Evolutionary conservation across 345 rosid species (phyloP).

Genomic region (Adansonia digitata): DNA sequence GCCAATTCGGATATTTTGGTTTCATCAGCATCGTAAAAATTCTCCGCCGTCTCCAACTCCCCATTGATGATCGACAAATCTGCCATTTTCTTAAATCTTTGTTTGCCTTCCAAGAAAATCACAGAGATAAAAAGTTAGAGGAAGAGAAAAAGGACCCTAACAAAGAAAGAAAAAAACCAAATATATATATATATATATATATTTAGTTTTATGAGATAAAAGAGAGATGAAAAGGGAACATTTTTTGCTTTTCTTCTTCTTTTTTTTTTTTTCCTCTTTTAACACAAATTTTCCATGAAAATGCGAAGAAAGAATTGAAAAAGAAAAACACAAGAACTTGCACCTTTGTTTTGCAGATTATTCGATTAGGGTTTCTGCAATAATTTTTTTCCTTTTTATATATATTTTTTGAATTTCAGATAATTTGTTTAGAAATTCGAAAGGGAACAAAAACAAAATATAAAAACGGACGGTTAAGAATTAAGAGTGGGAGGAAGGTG

Average conservation of each 20-base stretch:
- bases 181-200: too few relatives aligned
- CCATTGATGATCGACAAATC: conserved; percentile 37
- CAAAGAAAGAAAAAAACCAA: background rate
- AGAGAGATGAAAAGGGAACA: background rate
- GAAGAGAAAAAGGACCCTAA: background rate
- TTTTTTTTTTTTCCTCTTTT: background rate
- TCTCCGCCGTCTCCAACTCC: conserved; percentile 26
- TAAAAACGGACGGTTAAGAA: background rate
- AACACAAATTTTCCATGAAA: background rate
- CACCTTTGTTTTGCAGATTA: conserved; percentile 13
- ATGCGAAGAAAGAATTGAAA: background rate
- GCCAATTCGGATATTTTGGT: conserved; percentile 25
- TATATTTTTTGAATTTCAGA: too few relatives aligned
- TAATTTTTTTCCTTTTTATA: too few relatives aligned
- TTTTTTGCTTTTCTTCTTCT: too few relatives aligned
- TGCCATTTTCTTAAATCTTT: conserved; percentile 30
- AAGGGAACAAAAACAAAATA: background rate
- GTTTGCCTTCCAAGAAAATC: conserved; percentile 7
- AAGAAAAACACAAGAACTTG: background rate
- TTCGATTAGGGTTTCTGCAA: conserved; percentile 20
- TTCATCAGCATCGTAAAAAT: conserved; percentile 32
- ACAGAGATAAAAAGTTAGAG: background rate
- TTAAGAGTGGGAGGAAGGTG: too few relatives aligned
- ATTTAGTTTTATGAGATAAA: background rate
- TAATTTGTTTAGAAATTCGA: background rate